Percentiles rank a stretch among this genome's conserved stretches.
Evolutionary conservation across 805 yeast genomes (phyloP).

Genomic region (Lachancea dasiensis): DNA sequence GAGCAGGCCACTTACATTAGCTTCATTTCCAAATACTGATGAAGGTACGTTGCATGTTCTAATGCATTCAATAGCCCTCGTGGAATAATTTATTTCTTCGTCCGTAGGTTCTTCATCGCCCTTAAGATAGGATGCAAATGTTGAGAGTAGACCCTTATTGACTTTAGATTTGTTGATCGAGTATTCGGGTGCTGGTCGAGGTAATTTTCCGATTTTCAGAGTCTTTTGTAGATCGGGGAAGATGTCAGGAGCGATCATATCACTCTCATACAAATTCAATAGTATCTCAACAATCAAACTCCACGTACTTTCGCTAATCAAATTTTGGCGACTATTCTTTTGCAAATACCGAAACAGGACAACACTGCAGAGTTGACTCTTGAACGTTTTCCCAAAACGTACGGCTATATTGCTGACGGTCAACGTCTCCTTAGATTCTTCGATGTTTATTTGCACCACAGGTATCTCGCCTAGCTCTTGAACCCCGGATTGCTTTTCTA

Average conservation of each 20-base stretch:
- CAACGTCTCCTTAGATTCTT: conserved; percentile 47
- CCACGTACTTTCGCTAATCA: conserved; percentile 47
- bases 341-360: conserved; percentile 74
- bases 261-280: conserved; percentile 61
- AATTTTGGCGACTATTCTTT: conserved; percentile 45
- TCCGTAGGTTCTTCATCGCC: conserved; percentile 96
- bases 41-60: conserved; percentile 57
- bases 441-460: conserved; percentile 39
- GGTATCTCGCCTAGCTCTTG: conserved; percentile 34
- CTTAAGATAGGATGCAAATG: conserved; percentile 86
- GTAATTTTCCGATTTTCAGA: conserved; percentile 46
- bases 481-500: neutral
- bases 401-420: conserved; percentile 79
- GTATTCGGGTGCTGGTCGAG: conserved; percentile 60
- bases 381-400: conserved; percentile 81
- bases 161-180: conserved; percentile 58
- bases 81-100: conserved; percentile 82
- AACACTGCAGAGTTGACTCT: conserved; percentile 84
- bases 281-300: conserved; percentile 50
- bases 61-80: conserved; percentile 78
- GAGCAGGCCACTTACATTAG: conserved; percentile 28
- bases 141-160: conserved; percentile 76
- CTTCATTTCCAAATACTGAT: conserved; percentile 46
- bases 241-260: conserved; percentile 59
- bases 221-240: conserved; percentile 60